Percentiles rank a stretch among this genome's conserved stretches.
Evolutionary conservation across 768 basidiomycete genomes (phyloP).

Genomic region (Kockovaella imperatae): DNA sequence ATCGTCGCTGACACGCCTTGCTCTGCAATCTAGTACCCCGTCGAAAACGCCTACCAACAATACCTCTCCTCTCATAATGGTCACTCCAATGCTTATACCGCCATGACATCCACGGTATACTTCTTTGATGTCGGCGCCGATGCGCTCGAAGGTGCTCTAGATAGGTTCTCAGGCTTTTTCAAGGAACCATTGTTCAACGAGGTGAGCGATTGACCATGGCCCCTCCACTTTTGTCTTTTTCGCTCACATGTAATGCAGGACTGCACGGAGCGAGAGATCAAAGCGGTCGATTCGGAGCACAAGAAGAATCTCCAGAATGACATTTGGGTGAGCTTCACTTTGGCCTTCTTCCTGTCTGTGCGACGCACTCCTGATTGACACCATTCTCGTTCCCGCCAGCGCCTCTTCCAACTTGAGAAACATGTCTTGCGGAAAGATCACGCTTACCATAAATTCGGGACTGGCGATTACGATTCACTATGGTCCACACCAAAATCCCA

Average conservation of each 20-base stretch:
- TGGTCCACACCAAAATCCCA: constrained; percentile 44
- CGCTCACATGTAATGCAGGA: constrained; percentile 26
- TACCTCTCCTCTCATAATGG: constrained; percentile 55
- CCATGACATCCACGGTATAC: constrained; percentile 83
- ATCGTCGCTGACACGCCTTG: constrained; percentile 1
- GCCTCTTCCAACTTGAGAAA: constrained; percentile 92
- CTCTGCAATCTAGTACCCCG: constrained; percentile 41
- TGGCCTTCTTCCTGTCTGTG: background rate
- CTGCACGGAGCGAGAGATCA: constrained; percentile 58
- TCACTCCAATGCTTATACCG: constrained; percentile 83
- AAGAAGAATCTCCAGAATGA: constrained; percentile 73
- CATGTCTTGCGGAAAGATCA: constrained; percentile 69
- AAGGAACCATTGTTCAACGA: constrained; percentile 74
- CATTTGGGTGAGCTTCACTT: constrained; percentile 65
- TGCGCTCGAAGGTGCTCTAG: constrained; percentile 43
- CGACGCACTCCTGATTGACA: background rate
- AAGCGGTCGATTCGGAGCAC: constrained; percentile 76
- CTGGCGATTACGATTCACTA: constrained; percentile 55
- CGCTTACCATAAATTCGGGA: constrained; percentile 86
- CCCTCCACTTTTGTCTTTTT: background rate
- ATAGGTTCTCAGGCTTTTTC: constrained; percentile 60
- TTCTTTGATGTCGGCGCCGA: constrained; percentile 61
- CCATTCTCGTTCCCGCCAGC: too few species aligned
- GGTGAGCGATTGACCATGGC: constrained; percentile 10
- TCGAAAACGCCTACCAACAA: constrained; percentile 86